A percentile compares a stretch with the other conserved stretches of the same genome.
phyloP scores from a whole-genome alignment of 768 basidiomycete species.

The Kockovaella imperatae region DNA sequence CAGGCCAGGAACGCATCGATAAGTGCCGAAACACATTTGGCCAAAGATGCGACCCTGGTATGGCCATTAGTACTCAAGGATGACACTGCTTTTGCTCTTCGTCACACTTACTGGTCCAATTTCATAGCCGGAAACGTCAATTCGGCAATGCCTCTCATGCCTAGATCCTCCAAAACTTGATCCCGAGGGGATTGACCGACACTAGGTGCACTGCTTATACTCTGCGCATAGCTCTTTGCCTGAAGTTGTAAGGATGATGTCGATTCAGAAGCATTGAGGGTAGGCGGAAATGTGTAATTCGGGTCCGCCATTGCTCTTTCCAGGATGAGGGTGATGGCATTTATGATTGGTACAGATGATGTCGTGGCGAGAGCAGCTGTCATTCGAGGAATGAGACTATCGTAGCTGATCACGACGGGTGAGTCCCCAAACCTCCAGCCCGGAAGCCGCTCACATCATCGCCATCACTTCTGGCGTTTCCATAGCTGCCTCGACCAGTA shows the following conservation, averaged over 20 bases:
- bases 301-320: conserved; percentile 24
- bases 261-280: conserved; percentile 3
- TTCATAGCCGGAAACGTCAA: conserved; percentile 23
- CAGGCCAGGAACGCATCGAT: conserved; percentile 27
- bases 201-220: conserved; percentile 13
- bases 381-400: conserved; percentile 29
- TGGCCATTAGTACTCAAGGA: conserved; percentile 5
- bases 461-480: conserved; percentile 64
- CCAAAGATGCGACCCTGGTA: conserved; percentile 20
- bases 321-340: conserved; percentile 21
- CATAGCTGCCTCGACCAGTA: conserved; percentile 64
- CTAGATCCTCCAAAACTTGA: conserved; percentile 32
- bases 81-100: not conserved
- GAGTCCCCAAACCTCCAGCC: not conserved
- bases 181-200: conserved; percentile 8
- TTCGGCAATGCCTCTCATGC: conserved; percentile 35
- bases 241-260: conserved; percentile 5
- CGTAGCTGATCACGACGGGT: conserved; percentile 17
- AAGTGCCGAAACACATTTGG: conserved; percentile 27
- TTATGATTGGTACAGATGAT: conserved; percentile 19
- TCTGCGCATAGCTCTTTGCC: conserved; percentile 12
- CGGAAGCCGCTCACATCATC: conserved; percentile 56
- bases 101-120: conserved; percentile 30
- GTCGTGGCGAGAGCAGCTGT: conserved; percentile 23
- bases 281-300: conserved; percentile 19